These are phyloP conservation scores for Selaginella tamariscina DNA, from an alignment of 75 land plant genomes.

Conservation along the genomic window DNA sequence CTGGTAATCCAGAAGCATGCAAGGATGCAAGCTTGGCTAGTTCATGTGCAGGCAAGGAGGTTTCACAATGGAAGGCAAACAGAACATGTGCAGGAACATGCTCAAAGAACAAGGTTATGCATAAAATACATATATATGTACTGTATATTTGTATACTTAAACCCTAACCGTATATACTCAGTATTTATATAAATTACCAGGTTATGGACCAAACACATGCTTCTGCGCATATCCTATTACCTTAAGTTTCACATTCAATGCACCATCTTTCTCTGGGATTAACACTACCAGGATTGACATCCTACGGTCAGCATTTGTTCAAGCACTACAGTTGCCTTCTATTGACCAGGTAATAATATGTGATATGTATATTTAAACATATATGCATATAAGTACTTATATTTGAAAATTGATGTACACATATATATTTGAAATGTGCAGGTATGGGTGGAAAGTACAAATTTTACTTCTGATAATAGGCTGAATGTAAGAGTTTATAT, in stretches of 20 bases:
- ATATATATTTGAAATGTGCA: too few species aligned
- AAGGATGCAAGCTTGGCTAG: background rate
- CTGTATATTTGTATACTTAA: too few species aligned
- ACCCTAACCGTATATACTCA: too few species aligned
- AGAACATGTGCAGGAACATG: background rate
- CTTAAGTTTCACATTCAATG: background rate
- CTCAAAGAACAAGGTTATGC: background rate
- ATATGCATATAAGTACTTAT: too few species aligned
- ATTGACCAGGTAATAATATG: too few species aligned
- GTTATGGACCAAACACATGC: background rate
- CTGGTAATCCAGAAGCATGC: background rate
- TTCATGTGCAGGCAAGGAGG: background rate
- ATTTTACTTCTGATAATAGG: background rate
- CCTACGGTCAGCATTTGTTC: background rate
- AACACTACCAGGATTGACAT: background rate
- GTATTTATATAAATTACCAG: too few species aligned
- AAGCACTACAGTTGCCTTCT: background rate
- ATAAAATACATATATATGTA: too few species aligned
- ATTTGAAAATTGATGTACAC: too few species aligned
- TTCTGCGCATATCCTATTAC: background rate
- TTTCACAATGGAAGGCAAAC: background rate
- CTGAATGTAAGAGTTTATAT: background rate
- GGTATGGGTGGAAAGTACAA: background rate
- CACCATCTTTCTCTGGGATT: background rate
- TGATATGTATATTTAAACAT: too few species aligned